Evolutionary conservation across 2,329 filamentous ascomycete genomes (phyloP).

Genomic region (Trichophyton verrucosum): DNA sequence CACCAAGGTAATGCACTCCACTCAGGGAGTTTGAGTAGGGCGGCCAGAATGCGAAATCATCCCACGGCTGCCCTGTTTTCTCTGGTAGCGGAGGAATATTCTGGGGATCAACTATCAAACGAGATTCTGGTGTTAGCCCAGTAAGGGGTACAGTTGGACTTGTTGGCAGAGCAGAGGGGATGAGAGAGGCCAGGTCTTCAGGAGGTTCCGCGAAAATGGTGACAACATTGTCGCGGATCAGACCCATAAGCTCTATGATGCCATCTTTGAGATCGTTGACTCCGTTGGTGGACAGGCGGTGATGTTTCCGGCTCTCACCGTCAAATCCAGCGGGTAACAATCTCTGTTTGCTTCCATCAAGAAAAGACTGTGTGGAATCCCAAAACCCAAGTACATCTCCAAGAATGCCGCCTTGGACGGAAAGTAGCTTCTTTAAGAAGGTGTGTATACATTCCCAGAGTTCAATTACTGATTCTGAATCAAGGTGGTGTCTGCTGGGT

Average conservation of each 20-base stretch:
- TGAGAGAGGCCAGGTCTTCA: constrained; percentile 56
- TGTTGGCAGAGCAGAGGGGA: constrained; percentile 61
- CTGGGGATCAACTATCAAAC: constrained; percentile 67
- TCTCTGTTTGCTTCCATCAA: constrained; percentile 71
- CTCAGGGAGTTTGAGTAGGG: constrained; percentile 84
- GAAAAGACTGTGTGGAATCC: constrained; percentile 82
- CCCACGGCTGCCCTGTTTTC: constrained; percentile 72
- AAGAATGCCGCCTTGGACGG: constrained; percentile 61
- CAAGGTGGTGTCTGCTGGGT: constrained; percentile 52
- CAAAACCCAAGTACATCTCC: constrained; percentile 89
- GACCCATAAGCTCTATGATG: constrained; percentile 66
- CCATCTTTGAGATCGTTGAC: constrained; percentile 62
- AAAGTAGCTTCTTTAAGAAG: constrained; percentile 63
- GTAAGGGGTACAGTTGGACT: constrained; percentile 54
- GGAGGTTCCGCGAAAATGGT: constrained; percentile 76
- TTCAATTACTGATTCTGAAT: constrained; percentile 68
- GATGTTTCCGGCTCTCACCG: constrained; percentile 67
- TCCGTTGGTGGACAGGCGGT: constrained; percentile 61
- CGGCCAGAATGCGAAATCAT: constrained; percentile 92
- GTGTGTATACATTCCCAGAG: constrained; percentile 81
- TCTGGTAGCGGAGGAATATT: constrained; percentile 67
- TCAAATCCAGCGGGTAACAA: constrained; percentile 69
- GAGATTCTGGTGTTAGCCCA: constrained; percentile 51
- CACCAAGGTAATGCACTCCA: constrained; percentile 79
- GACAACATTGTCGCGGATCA: constrained; percentile 66